Conservation (phyloP, 129 eudicot genomes). For the Flaveria brownii region DNA sequence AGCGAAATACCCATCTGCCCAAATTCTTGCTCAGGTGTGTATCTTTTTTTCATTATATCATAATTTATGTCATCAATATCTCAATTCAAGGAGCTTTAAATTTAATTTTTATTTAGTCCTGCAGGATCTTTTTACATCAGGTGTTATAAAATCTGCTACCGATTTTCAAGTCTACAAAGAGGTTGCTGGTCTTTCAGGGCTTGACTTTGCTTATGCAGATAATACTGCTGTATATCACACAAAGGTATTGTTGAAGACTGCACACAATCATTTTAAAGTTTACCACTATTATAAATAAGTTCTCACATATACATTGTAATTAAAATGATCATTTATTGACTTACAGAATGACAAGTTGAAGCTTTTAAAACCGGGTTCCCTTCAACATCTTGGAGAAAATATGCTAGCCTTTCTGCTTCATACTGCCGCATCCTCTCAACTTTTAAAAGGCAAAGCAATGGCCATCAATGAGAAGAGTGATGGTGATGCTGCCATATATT, state of each 20-base stretch:
- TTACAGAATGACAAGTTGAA: conserved; percentile 88
- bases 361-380: conserved; percentile 88
- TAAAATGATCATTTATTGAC: not conserved
- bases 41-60: conserved; percentile 13
- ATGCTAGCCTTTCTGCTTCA: conserved; percentile 88
- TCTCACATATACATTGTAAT: not conserved
- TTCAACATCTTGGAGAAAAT: conserved; percentile 98
- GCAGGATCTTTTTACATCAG: conserved; percentile 94
- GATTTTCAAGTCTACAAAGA: conserved; percentile 96
- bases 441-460: conserved; percentile 47
- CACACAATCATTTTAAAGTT: not conserved
- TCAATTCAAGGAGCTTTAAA: conserved; percentile 27
- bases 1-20: conserved; percentile 92
- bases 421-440: conserved; percentile 64
- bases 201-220: conserved; percentile 89
- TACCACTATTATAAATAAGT: not conserved
- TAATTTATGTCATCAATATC: conserved; percentile 15
- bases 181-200: conserved; percentile 94
- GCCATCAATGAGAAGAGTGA: conserved; percentile 38
- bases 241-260: conserved; percentile 51
- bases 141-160: conserved; percentile 90
- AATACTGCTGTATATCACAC: conserved; percentile 97
- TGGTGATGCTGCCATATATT: conserved; percentile 70
- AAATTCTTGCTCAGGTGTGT: conserved; percentile 79
- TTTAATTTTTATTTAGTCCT: conserved; percentile 40